Evolutionary conservation across 179 eudicot genomes (phyloP), one percentile per base, ranked within the genome.

Genomic region (Gypsophila paniculata): DNA sequence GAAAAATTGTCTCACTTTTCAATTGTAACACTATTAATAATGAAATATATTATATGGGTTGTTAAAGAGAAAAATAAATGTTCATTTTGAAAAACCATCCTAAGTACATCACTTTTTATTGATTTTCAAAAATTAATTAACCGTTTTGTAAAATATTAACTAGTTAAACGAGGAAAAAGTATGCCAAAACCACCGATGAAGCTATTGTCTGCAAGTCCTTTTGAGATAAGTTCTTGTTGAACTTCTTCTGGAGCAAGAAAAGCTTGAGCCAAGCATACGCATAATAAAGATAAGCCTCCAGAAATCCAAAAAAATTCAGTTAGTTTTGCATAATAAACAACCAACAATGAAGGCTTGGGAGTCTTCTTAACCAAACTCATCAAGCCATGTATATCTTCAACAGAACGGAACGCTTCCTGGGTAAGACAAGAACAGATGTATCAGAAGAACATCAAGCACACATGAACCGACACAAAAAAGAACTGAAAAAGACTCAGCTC

Each of bases 181-280:
- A n/a, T n/a, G 99, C 96, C 76, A 94, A 81, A 61, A 88, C 87
- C 61, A 88, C 96, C 13, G 96, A 91, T 19, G 99, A 91, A 55
- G 97, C 97, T 46, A 94, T 89, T 55, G 82, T 79, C 81, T 94
- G 98, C 85, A 93, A 75, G 82, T 94, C 99, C 79, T 91, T 94
- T 81, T 89, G 97, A 74, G 77, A 83, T 34, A 93, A 79, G 77
- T 93, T 89, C 86, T 93, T 93, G 70, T 93, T 93, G 66, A 83
- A 91, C 74, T 85, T 88, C 74, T 91, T 93, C 76, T 91, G 97
- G 54, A 93, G 90, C 60, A 82, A 77, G 76, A 93, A 93, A 55
- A 93, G 91, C 85, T 93, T 93, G 61, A 91, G 86, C 98, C 98
- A 93, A 44, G 98, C 93, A 82, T 85, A 93, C 39, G 90, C 97